Base-by-base conservation (phyloP, 1,284 basidiomycete genomes). In the Trichosporon sp. region DNA sequence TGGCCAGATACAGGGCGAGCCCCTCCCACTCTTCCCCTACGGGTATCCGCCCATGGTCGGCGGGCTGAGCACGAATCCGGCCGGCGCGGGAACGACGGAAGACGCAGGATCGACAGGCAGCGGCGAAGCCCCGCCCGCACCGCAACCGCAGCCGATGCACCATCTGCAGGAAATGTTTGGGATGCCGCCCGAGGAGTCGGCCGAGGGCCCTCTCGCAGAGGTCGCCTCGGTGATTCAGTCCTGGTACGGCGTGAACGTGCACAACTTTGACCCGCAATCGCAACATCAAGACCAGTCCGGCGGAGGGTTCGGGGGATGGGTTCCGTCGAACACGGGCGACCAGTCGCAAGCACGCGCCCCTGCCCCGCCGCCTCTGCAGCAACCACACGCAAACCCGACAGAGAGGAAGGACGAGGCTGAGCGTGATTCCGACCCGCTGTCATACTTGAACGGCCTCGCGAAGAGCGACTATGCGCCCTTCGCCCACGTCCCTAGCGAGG, bases 41-140 rank as follows among this genome's bases (percentile, higher is more conserved):
- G 69, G 69, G 31, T 70, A 70, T 26, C 68, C 68, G 16, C 16
- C 35, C 4, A 43, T 70, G 38, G 21, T n/a, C 19, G 40, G 65
- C 6, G 61, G 48, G 12, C 43, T 38, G 46, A 40, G 12, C 37
- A 43, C 32, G 12, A 19, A 40, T 14, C 35, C n/a, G 6, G 37
- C 21, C 54, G 65, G 38, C 38, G 65, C 51, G 26, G 51, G 12
- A 37, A 37, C 56, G 19, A 40, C 56, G 1, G 43, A 43, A 14
- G 31, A 59, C 40, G 21, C 51, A 16, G 67, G 67, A 5, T 37
- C 51, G 32, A 37, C 65, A 10, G 40, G 16, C 67, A 43, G 16
- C 43, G 16, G 16, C 43, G 43, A 46, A 5, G 43, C 43, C 10
- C 43, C 43, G 14, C 16, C 40, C 11, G 11, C 10, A 4, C 40